phyloP scores from a whole-genome alignment of 768 basidiomycete species.

The Leucocoprinus birnbaumii region DNA sequence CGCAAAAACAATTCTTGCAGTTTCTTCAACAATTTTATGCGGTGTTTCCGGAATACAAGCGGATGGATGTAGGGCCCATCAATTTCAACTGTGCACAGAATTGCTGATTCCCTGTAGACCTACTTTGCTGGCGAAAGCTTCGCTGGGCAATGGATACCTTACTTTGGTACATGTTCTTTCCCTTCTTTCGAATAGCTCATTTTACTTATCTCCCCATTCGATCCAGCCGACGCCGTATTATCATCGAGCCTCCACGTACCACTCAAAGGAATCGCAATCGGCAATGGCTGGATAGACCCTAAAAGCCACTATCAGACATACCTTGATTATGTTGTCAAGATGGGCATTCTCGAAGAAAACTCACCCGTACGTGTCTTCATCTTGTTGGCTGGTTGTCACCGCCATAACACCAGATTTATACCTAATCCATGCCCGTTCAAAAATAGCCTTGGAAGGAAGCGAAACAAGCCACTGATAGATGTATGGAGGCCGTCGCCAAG shows the following conservation, averaged over 20 bases:
- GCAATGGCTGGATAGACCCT: slow-evolving; percentile 98
- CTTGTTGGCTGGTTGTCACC: slow-evolving; percentile 6
- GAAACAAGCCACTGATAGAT: slow-evolving; percentile 56
- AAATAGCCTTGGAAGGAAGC: slow-evolving; percentile 60
- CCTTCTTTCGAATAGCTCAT: not conserved
- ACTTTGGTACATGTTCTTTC: slow-evolving; percentile 61
- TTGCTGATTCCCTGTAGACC: slow-evolving; percentile 49
- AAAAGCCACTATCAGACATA: slow-evolving; percentile 87
- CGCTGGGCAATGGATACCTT: slow-evolving; percentile 97
- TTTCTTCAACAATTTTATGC: slow-evolving; percentile 87
- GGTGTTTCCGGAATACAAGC: slow-evolving; percentile 85
- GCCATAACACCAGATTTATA: not conserved
- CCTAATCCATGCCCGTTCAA: slow-evolving; percentile 1
- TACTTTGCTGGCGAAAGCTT: slow-evolving; percentile 96
- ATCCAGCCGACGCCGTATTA: slow-evolving; percentile 74
- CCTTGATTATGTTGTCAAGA: slow-evolving; percentile 79
- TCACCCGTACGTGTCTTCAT: slow-evolving; percentile 50
- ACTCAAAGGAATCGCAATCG: slow-evolving; percentile 83
- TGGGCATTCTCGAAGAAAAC: slow-evolving; percentile 71
- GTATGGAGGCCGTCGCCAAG: slow-evolving; percentile 43
- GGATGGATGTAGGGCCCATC: slow-evolving; percentile 74
- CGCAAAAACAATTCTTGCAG: slow-evolving; percentile 71
- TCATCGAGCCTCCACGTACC: slow-evolving; percentile 55
- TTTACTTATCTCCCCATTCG: not conserved
- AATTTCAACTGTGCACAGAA: not conserved